Evolutionary conservation across 2,329 filamentous ascomycete genomes (phyloP), one percentile per base, ranked within the genome.

Genomic region (Neopestalotiopsis sp.): DNA sequence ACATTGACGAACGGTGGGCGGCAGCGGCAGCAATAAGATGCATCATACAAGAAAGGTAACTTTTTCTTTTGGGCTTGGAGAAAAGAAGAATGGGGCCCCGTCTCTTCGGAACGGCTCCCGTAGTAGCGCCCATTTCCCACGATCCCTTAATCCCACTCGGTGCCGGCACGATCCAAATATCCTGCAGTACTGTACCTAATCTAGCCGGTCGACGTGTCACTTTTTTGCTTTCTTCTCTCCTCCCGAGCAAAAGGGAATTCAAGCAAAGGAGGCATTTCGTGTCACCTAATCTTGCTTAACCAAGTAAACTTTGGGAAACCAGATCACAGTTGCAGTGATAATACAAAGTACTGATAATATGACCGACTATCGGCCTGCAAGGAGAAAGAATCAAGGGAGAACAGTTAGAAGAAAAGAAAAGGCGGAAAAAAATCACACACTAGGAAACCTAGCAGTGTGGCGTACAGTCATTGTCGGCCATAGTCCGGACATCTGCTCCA

Each of bases 51-150:
- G 30, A 17, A 59, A 14, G 24, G 57, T 28, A 24, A 30, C 57
- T 59, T 30, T 28, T 28, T 28, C 24, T 28, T 28, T 28, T 28
- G 24, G 24, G 24, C 24, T 28, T 28, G 24, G 24, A 28, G 24
- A 14, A 30, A 14, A 38, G n/a, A 49, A 28, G 62, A 28, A 9
- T 30, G 24, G 28, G 42, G 56, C 63, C 42, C 63, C 63, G 63
- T 66, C 34, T 66, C 34, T 67, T 67, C 65, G 65, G 65, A 59
- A 67, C 52, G 56, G 20, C 32, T 67, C 56, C 65, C 65, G 65
- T 56, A 17, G 42, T 67, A 67, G 56, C 65, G 56, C 56, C 30
- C 34, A 52, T 49, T 60, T 45, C 49, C 32, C 40, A 32, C 30
- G 30, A 32, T 59, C 65, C 65, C 65, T 67, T 67, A 67, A 67